Evolutionary conservation across 2,329 filamentous ascomycete genomes (phyloP), one percentile per base, ranked within the genome.

Genomic region (Knufia fluminis): DNA sequence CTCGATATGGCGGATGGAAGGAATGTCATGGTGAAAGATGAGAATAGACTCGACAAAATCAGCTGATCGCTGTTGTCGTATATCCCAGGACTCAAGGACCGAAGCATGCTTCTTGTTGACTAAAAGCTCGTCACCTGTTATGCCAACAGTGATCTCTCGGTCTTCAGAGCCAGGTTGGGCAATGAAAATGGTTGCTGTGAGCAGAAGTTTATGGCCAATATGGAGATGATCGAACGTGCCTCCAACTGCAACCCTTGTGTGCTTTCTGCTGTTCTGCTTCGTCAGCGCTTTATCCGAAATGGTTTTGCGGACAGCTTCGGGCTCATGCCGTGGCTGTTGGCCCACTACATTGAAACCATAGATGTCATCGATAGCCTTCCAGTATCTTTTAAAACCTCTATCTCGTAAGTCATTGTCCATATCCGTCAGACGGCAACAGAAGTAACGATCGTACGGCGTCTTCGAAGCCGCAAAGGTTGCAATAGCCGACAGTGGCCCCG

Each of bases 151-250:
- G 54, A 94, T 76, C 19, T 72, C 68, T 24, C 62, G 55, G 1
- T 62, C 60, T 0, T 70, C 61, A 22, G 54, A 54, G n/a, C 49
- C 40, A n/a, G 55, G 51, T 79, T 77, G 50, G 85, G 74, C 14
- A 88, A 75, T 40, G 49, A 96, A 78, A 0, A 83, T 79, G 0
- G 85, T 86, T 53, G 90, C 90, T n/a, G 90, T 89, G 17, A 98
- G 78, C 17, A 98, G 77, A n/a, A 97, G 75, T 68, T 97, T 98
- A 71, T 98, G 92, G 4, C 92, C 92, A 3, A 86, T 82, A 64
- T 98, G 92, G 19, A 98, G 77, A 67, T 97, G 89, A 65, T 98
- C 92, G 68, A 97, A 98, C 0, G 92, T 98, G 8, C 92, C 92
- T 24, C 91, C 92, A 10, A 97, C 79, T 46, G 84, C 86, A 44